Evolutionary conservation across 805 yeast species (phyloP), one percentile per base, ranked within the genome.

Genomic region (Saturnispora diversa): DNA sequence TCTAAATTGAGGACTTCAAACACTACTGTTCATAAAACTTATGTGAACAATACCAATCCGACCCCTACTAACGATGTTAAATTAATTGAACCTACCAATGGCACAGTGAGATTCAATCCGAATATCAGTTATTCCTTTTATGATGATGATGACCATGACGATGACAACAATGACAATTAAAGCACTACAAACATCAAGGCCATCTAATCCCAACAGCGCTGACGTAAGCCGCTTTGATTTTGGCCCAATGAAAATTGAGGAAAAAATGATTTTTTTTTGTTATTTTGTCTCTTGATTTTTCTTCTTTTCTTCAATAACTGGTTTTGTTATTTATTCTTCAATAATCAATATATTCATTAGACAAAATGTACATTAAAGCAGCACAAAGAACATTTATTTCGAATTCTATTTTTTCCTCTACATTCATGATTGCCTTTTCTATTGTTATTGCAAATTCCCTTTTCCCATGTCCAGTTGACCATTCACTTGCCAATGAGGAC

Each of bases 401-500:
- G 17, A 70, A 72, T 35, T 78, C 84, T 11, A 64, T 82, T 44
- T 82, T 82, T 59, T 74, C 80, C 19, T 75, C 86, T 15, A 81
- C 92, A 0, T 81, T 81, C 47, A 69, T 80, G n/a, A 75, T 83
- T 22, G 81, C 88, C 27, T 72, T 82, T 43, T 73, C 81, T 11
- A 39, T 63, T 30, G 67, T 62, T 22, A 43, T 56, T 21, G 58
- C 62, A 17, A 63, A 60, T 42, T 52, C 56, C 19, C 39, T 62
- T 2, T 53, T 63, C 30, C 65, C 66, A 13, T 63, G 67, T 53
- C 67, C 76, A 19, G 73, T 70, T 42, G 75, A 75, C 31, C 49
- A 55, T 36, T 62, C 60, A 32, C 52, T 73, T 44, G 63, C 56
- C 21, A 60, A 60, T 41, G 61, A 58, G 10, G 52, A 62, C 20